Evolutionary conservation across 73 alveolate species (phyloP), one percentile per base, ranked within the genome.

Genomic region (Breviolum minutum): DNA sequence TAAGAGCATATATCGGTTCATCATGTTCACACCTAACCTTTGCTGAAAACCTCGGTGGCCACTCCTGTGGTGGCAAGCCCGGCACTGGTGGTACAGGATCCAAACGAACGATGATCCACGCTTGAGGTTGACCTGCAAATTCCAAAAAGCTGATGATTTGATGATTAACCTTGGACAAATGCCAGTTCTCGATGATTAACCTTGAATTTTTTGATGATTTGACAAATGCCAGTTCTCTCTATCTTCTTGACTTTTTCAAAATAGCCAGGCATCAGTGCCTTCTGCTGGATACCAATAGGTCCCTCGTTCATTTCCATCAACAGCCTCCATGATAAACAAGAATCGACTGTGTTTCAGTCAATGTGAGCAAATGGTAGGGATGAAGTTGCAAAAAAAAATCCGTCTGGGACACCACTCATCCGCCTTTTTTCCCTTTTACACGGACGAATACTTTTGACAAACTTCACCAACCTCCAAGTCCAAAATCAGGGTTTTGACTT

Each of bases 271-370:
- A 54, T 17, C 11, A 48, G 63, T 13, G 14, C 96, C 76, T 71
- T 68, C 83, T 10, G 96, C 96, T 8, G 96, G 96, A 60, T 89
- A 89, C 96, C 96, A 89, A 74, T 89, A 89, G 27, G 96, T 89
- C 27, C 96, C 96, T 0, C 68, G 48, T n/a, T 89, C 96, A 29
- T 89, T 89, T 62, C 96, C 96, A 70, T 89, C 96, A n/a, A 89
- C 96, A 6, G 96, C 96, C 96, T 89, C 13, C 54, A 40, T 40
- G 54, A 40, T 40, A 40, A 40, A 3, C 54, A 40, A 40, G 88
- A 24, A 19, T 13, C 62, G 29, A 14, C 20, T 70, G n/a, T 20
- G 27, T 17, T 24, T 69, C 0, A 24, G 26, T 74, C 29, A 7
- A 19, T 14, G 17, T n/a, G 26, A 29, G 7, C 60, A 29, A 22